Percentiles rank a stretch among this genome's conserved stretches.
Conservation (phyloP, 305 asterid species). For the Ilex paraguariensis region DNA sequence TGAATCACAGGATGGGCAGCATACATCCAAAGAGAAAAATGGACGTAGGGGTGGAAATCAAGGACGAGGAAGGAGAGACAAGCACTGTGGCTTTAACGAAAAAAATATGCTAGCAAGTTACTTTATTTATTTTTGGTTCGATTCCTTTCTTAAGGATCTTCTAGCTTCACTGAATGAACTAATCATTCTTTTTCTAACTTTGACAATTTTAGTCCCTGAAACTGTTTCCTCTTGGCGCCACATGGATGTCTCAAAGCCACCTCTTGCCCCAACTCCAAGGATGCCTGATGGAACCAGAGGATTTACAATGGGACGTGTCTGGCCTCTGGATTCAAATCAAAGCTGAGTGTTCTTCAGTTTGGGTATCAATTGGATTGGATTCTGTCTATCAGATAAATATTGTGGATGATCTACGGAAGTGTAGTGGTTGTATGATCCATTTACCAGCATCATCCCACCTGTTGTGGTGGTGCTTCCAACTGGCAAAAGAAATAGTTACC, state of each 20-base stretch:
- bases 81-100: conserved; percentile 48
- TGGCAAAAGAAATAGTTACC: too few relatives aligned
- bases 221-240: conserved; percentile 34
- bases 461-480: too few relatives aligned
- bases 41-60: conserved; percentile 51
- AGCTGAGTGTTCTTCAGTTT: conserved; percentile 1
- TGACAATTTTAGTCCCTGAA: conserved; percentile 51
- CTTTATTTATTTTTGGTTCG: neutral
- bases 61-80: conserved; percentile 75
- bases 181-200: neutral
- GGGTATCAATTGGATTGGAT: too few relatives aligned
- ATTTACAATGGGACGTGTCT: conserved; percentile 88
- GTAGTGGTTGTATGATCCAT: too few relatives aligned
- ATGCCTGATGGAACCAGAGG: conserved; percentile 99
- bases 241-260: conserved; percentile 72
- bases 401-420: too few relatives aligned
- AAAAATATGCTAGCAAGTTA: conserved; percentile 40
- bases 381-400: too few relatives aligned
- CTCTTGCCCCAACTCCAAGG: conserved; percentile 97
- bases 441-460: too few relatives aligned
- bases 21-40: conserved; percentile 43
- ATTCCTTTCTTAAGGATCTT: too few relatives aligned
- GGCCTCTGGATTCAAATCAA: conserved; percentile 41
- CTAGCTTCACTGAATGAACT: too few relatives aligned
- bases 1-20: conserved; percentile 44